Base-by-base conservation (phyloP, 2,329 filamentous ascomycete genomes). In the Xylariomycetidae sp. region DNA sequence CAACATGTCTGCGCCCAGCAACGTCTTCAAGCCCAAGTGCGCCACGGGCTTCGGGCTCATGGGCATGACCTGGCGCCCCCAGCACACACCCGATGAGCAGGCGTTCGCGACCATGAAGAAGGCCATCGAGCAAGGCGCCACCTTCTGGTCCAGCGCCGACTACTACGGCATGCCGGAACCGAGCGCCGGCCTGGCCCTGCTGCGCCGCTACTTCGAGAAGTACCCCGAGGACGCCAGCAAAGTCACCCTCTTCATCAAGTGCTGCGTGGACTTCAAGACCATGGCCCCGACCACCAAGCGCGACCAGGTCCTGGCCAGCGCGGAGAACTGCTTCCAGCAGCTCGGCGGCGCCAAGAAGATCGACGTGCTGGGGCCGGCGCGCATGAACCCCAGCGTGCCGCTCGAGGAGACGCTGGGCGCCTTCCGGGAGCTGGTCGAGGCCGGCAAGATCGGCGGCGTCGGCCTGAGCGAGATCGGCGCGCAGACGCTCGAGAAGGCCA, bases 311-410 rank as follows among this genome's bases (percentile, higher is more conserved):
- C n/a, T n/a, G n/a, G n/a, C n/a, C n/a, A n/a, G n/a, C n/a, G n/a
- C n/a, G n/a, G n/a, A n/a, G n/a, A n/a, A n/a, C n/a, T n/a, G n/a
- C n/a, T n/a, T n/a, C n/a, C n/a, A n/a, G n/a, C n/a, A n/a, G n/a
- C 39, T 60, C 9, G 58, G 58, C 18, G 64, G 67, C n/a, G 62
- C 53, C 35, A 70, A 69, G 50, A 64, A 57, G 15, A 56, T 76
- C 40, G 71, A 76, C 50, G 59, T 75, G 32, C 76, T 76, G 37
- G 62, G 70, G 39, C 65, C 58, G 31, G 70, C 69, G 2, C 60
- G 73, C 3, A 39, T 49, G 7, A 51, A 54, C 30, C 40, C 46
- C 5, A 44, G 34, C 17, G 63, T 74, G 19, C 72, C 77, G 35
- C 51, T 68, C 26, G 64, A 69, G 44, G 50, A 46, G 5, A 52